phyloP scores from a whole-genome alignment of 2,329 filamentous ascomycete species.

The Blumeria graminis region DNA sequence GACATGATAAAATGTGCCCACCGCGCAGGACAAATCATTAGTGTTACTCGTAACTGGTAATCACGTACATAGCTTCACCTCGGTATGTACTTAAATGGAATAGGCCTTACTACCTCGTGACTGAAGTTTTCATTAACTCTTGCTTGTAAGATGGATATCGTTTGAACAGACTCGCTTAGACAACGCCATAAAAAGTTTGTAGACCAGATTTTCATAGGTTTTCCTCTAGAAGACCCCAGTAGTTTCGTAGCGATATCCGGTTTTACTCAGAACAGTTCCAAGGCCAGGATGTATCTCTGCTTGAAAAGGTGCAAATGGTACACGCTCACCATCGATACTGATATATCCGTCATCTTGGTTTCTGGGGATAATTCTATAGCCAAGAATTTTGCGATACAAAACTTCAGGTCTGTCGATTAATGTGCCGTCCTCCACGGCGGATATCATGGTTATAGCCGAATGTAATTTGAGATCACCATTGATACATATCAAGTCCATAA shows the following conservation, averaged over 20 bases:
- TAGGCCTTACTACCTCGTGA: too few relatives aligned
- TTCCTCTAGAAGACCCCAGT: constrained; percentile 16
- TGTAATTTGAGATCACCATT: constrained; percentile 47
- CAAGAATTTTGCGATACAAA: constrained; percentile 63
- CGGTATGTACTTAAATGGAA: too few relatives aligned
- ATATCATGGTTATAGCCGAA: constrained; percentile 43
- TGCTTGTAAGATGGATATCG: too few relatives aligned
- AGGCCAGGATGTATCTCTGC: constrained; percentile 66
- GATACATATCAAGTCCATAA: constrained; percentile 63
- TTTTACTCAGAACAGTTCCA: constrained; percentile 63
- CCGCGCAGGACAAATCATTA: too few relatives aligned
- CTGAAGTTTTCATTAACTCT: too few relatives aligned
- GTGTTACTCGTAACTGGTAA: too few relatives aligned
- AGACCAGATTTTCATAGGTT: too few relatives aligned
- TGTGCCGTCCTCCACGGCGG: constrained; percentile 41
- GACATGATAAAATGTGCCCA: too few relatives aligned
- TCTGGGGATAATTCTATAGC: constrained; percentile 61
- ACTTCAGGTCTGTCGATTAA: constrained; percentile 65
- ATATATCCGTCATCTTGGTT: constrained; percentile 56
- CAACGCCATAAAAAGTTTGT: too few relatives aligned
- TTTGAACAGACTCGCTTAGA: too few relatives aligned
- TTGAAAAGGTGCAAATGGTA: constrained; percentile 78
- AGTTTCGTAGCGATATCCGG: constrained; percentile 44
- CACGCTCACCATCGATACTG: constrained; percentile 74
- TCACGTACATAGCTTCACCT: too few relatives aligned